Conservation (phyloP, 768 basidiomycete species). For the Strobilomyces confusus region DNA sequence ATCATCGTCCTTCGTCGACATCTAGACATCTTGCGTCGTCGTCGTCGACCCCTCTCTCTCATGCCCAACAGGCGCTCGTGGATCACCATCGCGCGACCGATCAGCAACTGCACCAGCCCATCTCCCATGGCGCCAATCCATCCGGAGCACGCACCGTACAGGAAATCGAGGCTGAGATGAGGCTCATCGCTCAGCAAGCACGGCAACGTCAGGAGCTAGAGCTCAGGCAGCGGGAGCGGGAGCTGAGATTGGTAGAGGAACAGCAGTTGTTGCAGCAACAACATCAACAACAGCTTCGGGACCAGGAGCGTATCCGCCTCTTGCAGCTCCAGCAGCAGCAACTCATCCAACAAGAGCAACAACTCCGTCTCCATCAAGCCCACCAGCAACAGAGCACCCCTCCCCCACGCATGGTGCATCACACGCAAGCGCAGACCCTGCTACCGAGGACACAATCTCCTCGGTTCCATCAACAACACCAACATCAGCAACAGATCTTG, state of each 20-base stretch:
- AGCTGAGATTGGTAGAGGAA: conserved; percentile 30
- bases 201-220: conserved; percentile 38
- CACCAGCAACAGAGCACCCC: conserved; percentile 46
- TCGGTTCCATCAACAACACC: conserved; percentile 73
- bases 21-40: conserved; percentile 22
- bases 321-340: conserved; percentile 45
- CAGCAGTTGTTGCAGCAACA: conserved; percentile 40
- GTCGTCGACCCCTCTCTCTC: conserved; percentile 22
- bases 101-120: conserved; percentile 37
- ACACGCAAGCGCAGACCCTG: conserved; percentile 19
- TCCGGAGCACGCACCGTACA: conserved; percentile 60
- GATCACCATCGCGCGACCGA: conserved; percentile 33
- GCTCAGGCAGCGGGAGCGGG: conserved; percentile 47
- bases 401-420: conserved; percentile 63
- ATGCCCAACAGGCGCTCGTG: conserved; percentile 28
- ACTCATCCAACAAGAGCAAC: conserved; percentile 32
- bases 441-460: conserved; percentile 68
- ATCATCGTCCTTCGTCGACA: conserved; percentile 27
- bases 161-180: conserved; percentile 85
- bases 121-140: conserved; percentile 33
- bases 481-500: conserved; percentile 67
- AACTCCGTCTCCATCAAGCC: conserved; percentile 37
- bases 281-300: conserved; percentile 38
- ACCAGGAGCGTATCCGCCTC: conserved; percentile 37
- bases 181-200: conserved; percentile 50